phyloP scores from a whole-genome alignment of 192 early-diverging fungal genomes.

The Phycomyces blakesleeanus region DNA sequence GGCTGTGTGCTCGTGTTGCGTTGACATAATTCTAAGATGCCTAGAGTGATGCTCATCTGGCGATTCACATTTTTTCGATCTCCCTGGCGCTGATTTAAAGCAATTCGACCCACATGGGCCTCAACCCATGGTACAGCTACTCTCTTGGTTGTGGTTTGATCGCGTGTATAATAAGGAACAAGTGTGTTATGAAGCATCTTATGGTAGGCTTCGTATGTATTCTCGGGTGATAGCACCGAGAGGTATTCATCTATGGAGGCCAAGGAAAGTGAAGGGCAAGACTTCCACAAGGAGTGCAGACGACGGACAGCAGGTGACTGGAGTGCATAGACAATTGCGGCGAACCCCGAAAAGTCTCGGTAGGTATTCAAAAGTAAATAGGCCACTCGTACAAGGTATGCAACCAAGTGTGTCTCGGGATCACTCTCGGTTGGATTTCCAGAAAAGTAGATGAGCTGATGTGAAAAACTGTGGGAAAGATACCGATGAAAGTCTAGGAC shows the following conservation, averaged over 20 bases:
- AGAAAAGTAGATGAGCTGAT: slow-evolving; percentile 40
- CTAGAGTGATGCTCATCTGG: slow-evolving; percentile 36
- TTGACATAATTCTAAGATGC: slow-evolving; percentile 41
- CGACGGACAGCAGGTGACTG: slow-evolving; percentile 50
- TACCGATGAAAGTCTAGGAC: slow-evolving; percentile 54
- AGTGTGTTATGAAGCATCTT: slow-evolving; percentile 23
- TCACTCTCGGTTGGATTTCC: slow-evolving; percentile 27
- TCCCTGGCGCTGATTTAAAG: slow-evolving; percentile 24
- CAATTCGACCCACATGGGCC: slow-evolving; percentile 43
- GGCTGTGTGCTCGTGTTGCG: slow-evolving; percentile 11
- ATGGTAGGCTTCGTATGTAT: slow-evolving; percentile 36
- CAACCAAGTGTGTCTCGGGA: slow-evolving; percentile 24
- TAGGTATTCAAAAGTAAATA: slow-evolving; percentile 45
- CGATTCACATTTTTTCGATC: slow-evolving; percentile 40
- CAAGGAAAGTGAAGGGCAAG: slow-evolving; percentile 36
- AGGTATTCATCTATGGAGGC: slow-evolving; percentile 35
- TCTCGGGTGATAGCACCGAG: slow-evolving; percentile 27
- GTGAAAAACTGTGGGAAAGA: slow-evolving; percentile 47
- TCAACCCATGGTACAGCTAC: slow-evolving; percentile 50
- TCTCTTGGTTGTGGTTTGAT: slow-evolving; percentile 3
- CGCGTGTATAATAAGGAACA: background rate
- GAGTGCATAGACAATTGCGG: slow-evolving; percentile 47
- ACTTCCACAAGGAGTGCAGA: slow-evolving; percentile 40
- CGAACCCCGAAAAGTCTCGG: slow-evolving; percentile 52
- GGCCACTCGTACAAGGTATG: slow-evolving; percentile 43